Base-by-base conservation (phyloP, 1,284 basidiomycete species). In the Trametes versicolor region DNA sequence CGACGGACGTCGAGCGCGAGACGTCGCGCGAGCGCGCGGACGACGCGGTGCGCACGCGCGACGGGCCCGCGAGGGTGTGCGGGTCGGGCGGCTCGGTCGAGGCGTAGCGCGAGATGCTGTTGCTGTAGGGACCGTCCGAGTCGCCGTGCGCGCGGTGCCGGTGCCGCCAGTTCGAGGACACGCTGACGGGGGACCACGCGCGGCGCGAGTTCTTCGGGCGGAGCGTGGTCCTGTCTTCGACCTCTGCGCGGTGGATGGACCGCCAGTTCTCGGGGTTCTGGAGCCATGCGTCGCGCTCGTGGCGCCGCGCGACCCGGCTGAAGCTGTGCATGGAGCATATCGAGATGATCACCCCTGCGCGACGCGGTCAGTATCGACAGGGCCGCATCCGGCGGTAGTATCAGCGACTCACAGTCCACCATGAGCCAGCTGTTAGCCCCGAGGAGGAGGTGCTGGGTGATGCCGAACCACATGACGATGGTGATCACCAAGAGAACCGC, bases 271-370 rank as follows among this genome's bases (percentile, higher is more conserved):
- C 75, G 3, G 85, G 82, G 64, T 85, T 80, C 62, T 84, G 83
- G 17, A 89, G 72, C 34, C 88, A 73, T 0, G 82, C 82, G 63
- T 90, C 88, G 48, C 82, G 77, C 73, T 91, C 89, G 69, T 90
- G 86, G n/a, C 88, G 83, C 21, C 79, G 81, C 23, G 90, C 82
- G 12, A 89, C 88, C 34, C 87, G 82, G 48, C 83, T 80, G 71
- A 88, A 89, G 72, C 86, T 89, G 67, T 89, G 86, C 63, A 89
- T 81, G 7, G 85, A 83, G 52, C 89, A 78, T 17, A 85, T 52
- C 0, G 88, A 90, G 29, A 89, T 81, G 41, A 88, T 72, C 7
- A 81, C 80, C 88, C 87, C 88, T 89, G 68, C 8, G 53, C 53
- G 19, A 12, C 50, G 39, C 60, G 41, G 36, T 72, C 48, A 70